These are phyloP conservation scores for Dothideomycetes sp. DNA, from an alignment of 2,329 filamentous ascomycete genomes.

Conservation along the genomic window DNA sequence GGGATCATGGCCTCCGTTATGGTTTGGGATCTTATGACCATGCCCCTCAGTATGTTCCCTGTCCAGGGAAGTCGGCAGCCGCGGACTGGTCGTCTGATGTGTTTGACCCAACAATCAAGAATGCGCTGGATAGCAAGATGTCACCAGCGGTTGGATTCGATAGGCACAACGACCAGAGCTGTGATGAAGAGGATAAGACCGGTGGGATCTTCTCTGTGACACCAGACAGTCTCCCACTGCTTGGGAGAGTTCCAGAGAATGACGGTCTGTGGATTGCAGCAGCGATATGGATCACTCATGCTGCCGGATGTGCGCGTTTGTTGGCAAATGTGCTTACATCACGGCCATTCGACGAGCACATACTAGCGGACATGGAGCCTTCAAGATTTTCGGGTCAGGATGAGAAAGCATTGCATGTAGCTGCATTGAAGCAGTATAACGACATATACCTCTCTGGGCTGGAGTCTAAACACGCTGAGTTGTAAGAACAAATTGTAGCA, in stretches of 20 bases:
- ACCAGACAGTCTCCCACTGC: slow-evolving; percentile 24
- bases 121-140: not conserved
- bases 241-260: slow-evolving; percentile 16
- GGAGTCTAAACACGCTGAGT: too few species aligned
- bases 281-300: slow-evolving; percentile 26
- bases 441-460: too few species aligned
- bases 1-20: slow-evolving; percentile 22
- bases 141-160: not conserved
- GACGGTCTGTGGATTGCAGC: slow-evolving; percentile 21
- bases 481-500: too few species aligned
- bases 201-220: slow-evolving; percentile 26
- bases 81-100: slow-evolving; percentile 1
- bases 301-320: slow-evolving; percentile 22
- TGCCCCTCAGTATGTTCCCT: slow-evolving; percentile 13
- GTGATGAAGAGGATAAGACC: slow-evolving; percentile 6
- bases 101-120: not conserved
- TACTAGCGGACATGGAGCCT: not conserved
- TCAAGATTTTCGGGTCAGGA: not conserved
- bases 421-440: slow-evolving; percentile 1
- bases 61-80: slow-evolving; percentile 16
- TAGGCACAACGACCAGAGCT: not conserved
- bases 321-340: slow-evolving; percentile 9
- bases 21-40: slow-evolving; percentile 26
- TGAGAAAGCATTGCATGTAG: not conserved
- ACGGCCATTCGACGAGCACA: not conserved